These are phyloP conservation scores for Penicillium herquei DNA, from an alignment of 495 filamentous ascomycete species.

Conservation along the genomic window DNA sequence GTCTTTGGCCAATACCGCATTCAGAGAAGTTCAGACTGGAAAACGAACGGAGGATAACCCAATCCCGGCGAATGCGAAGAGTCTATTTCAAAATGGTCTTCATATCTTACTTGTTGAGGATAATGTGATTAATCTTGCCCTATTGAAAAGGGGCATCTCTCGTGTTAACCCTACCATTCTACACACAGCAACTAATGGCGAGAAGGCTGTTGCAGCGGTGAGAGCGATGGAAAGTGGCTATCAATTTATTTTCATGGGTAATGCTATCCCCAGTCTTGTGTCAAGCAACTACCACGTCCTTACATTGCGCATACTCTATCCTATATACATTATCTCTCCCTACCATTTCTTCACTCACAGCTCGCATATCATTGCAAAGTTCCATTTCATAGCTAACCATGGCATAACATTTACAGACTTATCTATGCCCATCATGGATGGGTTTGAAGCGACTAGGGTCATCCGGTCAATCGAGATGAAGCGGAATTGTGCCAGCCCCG, in stretches of 20 bases:
- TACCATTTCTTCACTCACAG: too few relatives aligned
- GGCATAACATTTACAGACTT: conserved; percentile 43
- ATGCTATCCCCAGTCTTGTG: neutral
- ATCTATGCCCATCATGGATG: conserved; percentile 65
- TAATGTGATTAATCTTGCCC: conserved; percentile 63
- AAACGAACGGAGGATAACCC: too few relatives aligned
- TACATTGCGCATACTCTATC: too few relatives aligned
- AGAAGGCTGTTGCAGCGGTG: conserved; percentile 34
- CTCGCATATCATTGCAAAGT: too few relatives aligned
- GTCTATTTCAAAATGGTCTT: neutral
- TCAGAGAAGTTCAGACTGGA: neutral
- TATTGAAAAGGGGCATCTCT: conserved; percentile 49
- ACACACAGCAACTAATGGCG: conserved; percentile 35
- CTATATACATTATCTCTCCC: too few relatives aligned
- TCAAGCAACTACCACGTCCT: too few relatives aligned
- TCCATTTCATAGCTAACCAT: neutral
- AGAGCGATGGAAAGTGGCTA: conserved; percentile 18
- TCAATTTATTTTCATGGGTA: conserved; percentile 43
- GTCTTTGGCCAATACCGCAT: neutral
- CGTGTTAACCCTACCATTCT: conserved; percentile 27
- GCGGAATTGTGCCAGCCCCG: conserved; percentile 31
- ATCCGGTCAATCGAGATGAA: conserved; percentile 45
- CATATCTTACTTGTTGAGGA: conserved; percentile 61
- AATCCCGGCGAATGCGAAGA: too few relatives aligned
- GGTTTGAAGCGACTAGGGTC: conserved; percentile 54